These are phyloP conservation scores for Solanum rostratum DNA, from an alignment of 257 asterid genomes.

Conservation along the genomic window DNA sequence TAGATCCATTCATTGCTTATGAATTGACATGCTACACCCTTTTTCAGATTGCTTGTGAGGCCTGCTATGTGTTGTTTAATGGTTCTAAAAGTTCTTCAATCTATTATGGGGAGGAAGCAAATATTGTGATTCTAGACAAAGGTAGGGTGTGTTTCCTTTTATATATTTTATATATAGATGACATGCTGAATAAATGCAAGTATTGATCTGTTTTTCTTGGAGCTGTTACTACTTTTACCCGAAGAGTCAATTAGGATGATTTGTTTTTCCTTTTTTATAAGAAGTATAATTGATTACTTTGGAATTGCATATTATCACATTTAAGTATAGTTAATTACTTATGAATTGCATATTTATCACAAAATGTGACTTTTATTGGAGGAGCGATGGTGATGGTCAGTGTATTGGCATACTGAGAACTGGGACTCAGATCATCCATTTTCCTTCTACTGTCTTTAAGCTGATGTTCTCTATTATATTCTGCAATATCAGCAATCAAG, in stretches of 20 bases:
- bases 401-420: not conserved
- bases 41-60: constrained; percentile 28
- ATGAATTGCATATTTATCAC: not conserved
- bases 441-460: not conserved
- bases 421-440: not conserved
- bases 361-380: not conserved
- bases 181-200: not conserved
- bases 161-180: not conserved
- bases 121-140: constrained; percentile 44
- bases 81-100: constrained; percentile 46
- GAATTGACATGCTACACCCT: not conserved
- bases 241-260: not conserved
- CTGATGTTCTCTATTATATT: constrained; percentile 5
- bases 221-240: not conserved
- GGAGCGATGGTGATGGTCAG: not conserved
- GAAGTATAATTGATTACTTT: not conserved
- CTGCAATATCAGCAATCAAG: constrained; percentile 47
- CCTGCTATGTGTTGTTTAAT: constrained; percentile 51
- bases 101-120: constrained; percentile 34
- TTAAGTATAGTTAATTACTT: too few species aligned
- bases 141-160: constrained; percentile 27
- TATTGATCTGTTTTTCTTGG: not conserved
- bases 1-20: not conserved
- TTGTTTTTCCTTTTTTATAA: not conserved
- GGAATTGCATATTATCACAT: too few species aligned